Percentiles rank a stretch among this genome's conserved stretches.
These are phyloP conservation scores for Saccharomycopsis guyanensis DNA, from an alignment of 805 yeast species.

Conservation along the genomic window DNA sequence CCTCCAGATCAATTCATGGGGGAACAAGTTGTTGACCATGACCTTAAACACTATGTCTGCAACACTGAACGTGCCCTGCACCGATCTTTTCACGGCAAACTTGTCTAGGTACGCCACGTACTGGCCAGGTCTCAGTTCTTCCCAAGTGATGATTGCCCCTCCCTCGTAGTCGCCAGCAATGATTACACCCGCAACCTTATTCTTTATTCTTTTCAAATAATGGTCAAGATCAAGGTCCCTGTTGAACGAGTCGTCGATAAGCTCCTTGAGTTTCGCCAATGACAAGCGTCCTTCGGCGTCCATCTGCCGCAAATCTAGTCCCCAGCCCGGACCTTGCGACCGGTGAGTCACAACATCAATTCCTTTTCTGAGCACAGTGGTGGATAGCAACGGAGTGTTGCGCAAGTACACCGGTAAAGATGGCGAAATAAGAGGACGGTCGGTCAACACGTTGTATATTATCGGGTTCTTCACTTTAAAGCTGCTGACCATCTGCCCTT, in stretches of 20 bases:
- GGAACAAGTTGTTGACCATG: conserved; percentile 55
- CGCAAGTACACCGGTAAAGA: conserved; percentile 68
- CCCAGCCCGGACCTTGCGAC: conserved; percentile 25
- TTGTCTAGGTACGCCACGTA: conserved; percentile 79
- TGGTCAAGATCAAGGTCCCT: conserved; percentile 55
- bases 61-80: conserved; percentile 88
- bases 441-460: conserved; percentile 83
- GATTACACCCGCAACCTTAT: conserved; percentile 64
- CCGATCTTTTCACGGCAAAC: conserved; percentile 75
- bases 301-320: conserved; percentile 35
- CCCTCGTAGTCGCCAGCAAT: conserved; percentile 95
- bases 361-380: conserved; percentile 78
- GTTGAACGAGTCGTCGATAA: conserved; percentile 77
- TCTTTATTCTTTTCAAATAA: conserved; percentile 59
- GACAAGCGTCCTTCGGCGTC: conserved; percentile 38
- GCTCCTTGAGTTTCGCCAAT: conserved; percentile 43
- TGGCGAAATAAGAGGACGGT: conserved; percentile 82
- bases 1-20: conserved; percentile 79
- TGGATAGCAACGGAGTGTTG: conserved; percentile 55
- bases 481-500: conserved; percentile 22
- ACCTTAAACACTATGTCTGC: conserved; percentile 90
- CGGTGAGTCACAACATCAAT: conserved; percentile 31
- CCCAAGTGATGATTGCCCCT: conserved; percentile 88
- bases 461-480: conserved; percentile 64
- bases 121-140: conserved; percentile 32